Conservation (phyloP, 2,329 filamentous ascomycete genomes). For the Corynespora cassiicola region DNA sequence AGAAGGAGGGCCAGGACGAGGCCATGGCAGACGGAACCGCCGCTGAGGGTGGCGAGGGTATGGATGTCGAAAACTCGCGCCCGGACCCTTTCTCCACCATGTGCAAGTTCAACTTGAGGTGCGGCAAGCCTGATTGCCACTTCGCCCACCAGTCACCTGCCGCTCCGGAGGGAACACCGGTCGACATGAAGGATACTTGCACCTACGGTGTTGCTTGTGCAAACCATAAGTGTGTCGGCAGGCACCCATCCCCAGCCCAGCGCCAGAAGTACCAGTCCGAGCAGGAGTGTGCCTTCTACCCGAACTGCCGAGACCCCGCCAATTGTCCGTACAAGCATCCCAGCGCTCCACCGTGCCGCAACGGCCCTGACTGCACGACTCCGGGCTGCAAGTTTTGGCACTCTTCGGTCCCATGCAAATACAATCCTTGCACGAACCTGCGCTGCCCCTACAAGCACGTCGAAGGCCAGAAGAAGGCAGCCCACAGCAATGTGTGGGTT, state of each 20-base stretch:
- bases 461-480: slow-evolving; percentile 82
- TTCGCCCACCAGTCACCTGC: slow-evolving; percentile 95
- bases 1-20: slow-evolving; percentile 50
- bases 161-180: slow-evolving; percentile 75
- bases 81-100: slow-evolving; percentile 68
- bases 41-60: slow-evolving; percentile 50
- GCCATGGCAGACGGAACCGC: slow-evolving; percentile 45
- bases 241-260: slow-evolving; percentile 89
- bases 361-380: slow-evolving; percentile 85
- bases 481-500: slow-evolving; percentile 91
- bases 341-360: slow-evolving; percentile 83
- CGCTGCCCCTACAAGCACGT: slow-evolving; percentile 88
- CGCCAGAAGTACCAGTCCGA: slow-evolving; percentile 80
- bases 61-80: slow-evolving; percentile 70
- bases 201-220: slow-evolving; percentile 90
- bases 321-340: slow-evolving; percentile 90
- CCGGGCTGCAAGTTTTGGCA: slow-evolving; percentile 91
- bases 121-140: slow-evolving; percentile 87
- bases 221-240: slow-evolving; percentile 90
- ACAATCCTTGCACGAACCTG: slow-evolving; percentile 89
- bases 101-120: slow-evolving; percentile 89
- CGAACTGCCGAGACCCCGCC: slow-evolving; percentile 82
- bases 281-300: slow-evolving; percentile 88
- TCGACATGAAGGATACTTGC: slow-evolving; percentile 84
- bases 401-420: slow-evolving; percentile 83